phyloP scores from a whole-genome alignment of 805 yeast species.

The Metahyphopichia silvanorum region DNA sequence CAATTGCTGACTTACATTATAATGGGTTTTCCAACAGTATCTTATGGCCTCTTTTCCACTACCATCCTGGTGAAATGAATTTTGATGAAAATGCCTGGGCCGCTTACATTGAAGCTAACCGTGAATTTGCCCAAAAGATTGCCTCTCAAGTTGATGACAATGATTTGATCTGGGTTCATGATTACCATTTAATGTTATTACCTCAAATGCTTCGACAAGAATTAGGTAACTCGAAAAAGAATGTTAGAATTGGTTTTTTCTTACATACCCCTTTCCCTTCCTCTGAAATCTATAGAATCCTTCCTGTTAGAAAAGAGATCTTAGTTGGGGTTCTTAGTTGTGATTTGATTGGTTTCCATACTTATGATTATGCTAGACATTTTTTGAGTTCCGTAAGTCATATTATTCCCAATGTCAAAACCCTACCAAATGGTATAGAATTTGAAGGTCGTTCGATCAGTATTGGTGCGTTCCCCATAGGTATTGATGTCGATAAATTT shows the following conservation, averaged over 20 bases:
- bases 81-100: conserved; percentile 98
- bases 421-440: conserved; percentile 88
- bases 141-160: conserved; percentile 69
- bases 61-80: conserved; percentile 98
- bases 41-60: conserved; percentile 97
- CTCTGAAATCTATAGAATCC: conserved; percentile 89
- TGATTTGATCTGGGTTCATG: conserved; percentile 97
- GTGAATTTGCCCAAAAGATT: conserved; percentile 72
- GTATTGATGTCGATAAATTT: conserved; percentile 93
- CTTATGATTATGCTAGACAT: conserved; percentile 98
- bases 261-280: conserved; percentile 98
- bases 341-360: conserved; percentile 95
- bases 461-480: conserved; percentile 98
- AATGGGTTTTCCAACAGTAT: conserved; percentile 95
- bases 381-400: conserved; percentile 86
- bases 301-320: conserved; percentile 93
- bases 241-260: conserved; percentile 86
- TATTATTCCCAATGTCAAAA: conserved; percentile 67
- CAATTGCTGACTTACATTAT: conserved; percentile 91
- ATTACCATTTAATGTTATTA: conserved; percentile 91
- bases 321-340: conserved; percentile 89
- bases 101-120: conserved; percentile 91
- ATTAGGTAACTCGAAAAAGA: conserved; percentile 44
- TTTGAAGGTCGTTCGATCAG: conserved; percentile 71
- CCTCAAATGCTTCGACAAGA: conserved; percentile 81